Percentiles rank a stretch among this genome's conserved stretches.
Conservation (phyloP, 1,284 basidiomycete species). For the Termitomyces sp. region DNA sequence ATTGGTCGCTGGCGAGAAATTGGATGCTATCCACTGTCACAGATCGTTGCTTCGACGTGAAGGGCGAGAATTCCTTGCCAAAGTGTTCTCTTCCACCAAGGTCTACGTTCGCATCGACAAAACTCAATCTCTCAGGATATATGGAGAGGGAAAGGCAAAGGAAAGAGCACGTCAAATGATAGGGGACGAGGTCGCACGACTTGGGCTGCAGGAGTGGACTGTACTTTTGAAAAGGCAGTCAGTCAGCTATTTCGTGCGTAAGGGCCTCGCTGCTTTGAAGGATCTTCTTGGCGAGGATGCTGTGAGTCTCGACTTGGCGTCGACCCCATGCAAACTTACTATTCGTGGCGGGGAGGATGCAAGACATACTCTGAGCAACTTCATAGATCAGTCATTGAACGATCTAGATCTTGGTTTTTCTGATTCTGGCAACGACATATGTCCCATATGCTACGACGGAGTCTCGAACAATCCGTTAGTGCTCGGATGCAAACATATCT, state of each 20-base stretch:
- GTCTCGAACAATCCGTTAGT: constrained; percentile 37
- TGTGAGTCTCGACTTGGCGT: constrained; percentile 35
- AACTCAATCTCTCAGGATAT: constrained; percentile 34
- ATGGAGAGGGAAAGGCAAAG: constrained; percentile 31
- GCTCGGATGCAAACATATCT: constrained; percentile 48
- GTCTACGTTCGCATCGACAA: constrained; percentile 41
- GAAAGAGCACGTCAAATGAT: constrained; percentile 36
- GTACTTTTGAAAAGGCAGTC: constrained; percentile 29
- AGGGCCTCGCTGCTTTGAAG: constrained; percentile 39
- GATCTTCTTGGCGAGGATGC: constrained; percentile 47
- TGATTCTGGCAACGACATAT: constrained; percentile 24
- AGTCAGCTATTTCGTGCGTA: constrained; percentile 43
- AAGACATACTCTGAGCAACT: constrained; percentile 34
- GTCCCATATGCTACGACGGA: constrained; percentile 47
- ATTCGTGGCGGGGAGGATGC: constrained; percentile 48
- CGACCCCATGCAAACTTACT: constrained; percentile 31
- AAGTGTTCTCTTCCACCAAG: constrained; percentile 29
- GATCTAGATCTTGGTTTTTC: constrained; percentile 14
- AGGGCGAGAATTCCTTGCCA: constrained; percentile 29
- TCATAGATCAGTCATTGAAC: constrained; percentile 36
- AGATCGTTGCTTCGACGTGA: constrained; percentile 27
- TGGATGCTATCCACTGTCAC: constrained; percentile 43
- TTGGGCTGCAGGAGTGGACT: constrained; percentile 36
- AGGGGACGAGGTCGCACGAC: constrained; percentile 35
- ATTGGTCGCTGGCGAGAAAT: constrained; percentile 42